Evolutionary conservation across 345 rosid genomes (phyloP).

Genomic region (Corchorus capsularis): DNA sequence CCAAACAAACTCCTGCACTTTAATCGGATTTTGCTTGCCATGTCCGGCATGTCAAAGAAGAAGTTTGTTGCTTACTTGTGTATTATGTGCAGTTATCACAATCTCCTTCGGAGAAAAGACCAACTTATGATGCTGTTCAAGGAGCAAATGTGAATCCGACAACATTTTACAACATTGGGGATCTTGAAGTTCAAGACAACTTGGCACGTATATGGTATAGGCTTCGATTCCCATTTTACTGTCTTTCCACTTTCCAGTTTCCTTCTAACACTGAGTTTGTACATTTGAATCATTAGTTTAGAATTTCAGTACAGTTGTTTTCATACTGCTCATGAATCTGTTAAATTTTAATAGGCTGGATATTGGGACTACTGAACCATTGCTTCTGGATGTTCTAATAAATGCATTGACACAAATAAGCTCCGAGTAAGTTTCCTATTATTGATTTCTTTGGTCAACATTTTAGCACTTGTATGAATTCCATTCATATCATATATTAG

Average conservation of each 20-base stretch:
- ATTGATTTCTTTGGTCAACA: not conserved
- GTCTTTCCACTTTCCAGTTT: conserved; percentile 10
- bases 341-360: conserved; percentile 62
- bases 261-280: not conserved
- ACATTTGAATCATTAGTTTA: not conserved
- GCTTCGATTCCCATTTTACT: conserved; percentile 8
- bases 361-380: conserved; percentile 76
- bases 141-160: conserved; percentile 87
- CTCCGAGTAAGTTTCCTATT: conserved; percentile 64
- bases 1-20: not conserved
- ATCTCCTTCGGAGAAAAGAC: conserved; percentile 68
- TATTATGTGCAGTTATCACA: conserved; percentile 64
- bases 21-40: conserved; percentile 1
- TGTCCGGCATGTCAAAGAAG: not conserved
- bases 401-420: conserved; percentile 92
- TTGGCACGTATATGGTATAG: conserved; percentile 79
- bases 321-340: conserved; percentile 16
- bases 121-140: conserved; percentile 70
- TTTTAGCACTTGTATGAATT: not conserved
- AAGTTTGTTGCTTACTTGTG: conserved; percentile 8
- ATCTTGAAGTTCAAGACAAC: conserved; percentile 88
- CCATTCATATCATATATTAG: not conserved
- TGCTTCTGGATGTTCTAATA: conserved; percentile 78
- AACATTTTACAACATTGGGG: conserved; percentile 87
- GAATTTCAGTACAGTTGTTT: not conserved